phyloP scores from a whole-genome alignment of 208 protist species.

The Leptomonas seymouri region DNA sequence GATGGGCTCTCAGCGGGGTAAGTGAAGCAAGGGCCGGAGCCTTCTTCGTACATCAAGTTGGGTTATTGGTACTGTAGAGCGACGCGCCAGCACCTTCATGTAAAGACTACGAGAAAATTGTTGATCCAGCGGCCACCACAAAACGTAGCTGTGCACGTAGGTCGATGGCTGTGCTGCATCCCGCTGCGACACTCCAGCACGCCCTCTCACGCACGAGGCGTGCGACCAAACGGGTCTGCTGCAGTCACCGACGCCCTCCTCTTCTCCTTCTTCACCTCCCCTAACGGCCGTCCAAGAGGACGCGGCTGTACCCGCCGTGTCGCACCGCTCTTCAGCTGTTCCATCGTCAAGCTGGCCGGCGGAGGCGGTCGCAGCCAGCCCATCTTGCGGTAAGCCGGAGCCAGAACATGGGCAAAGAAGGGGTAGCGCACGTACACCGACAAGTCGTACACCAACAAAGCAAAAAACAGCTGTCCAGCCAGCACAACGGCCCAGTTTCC shows the following conservation, averaged over 20 bases:
- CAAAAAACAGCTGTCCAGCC: slow-evolving; percentile 62
- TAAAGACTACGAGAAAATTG: neutral
- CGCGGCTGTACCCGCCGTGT: slow-evolving; percentile 27
- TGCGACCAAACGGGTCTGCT: slow-evolving; percentile 16
- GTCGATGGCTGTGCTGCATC: no score
- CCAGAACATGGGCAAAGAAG: slow-evolving; percentile 66
- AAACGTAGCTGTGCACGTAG: no score
- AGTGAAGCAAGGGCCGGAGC: no score
- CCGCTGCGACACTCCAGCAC: neutral
- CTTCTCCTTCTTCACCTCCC: slow-evolving; percentile 37
- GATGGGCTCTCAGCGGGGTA: no score
- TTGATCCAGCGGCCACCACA: neutral
- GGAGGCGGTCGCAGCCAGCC: slow-evolving; percentile 40
- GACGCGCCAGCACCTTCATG: neutral
- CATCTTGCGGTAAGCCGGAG: slow-evolving; percentile 62
- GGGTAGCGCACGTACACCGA: slow-evolving; percentile 82
- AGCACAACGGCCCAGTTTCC: slow-evolving; percentile 60
- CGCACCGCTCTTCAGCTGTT: slow-evolving; percentile 51
- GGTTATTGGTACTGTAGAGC: neutral
- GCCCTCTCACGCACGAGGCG: slow-evolving; percentile 5
- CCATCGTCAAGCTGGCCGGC: slow-evolving; percentile 34
- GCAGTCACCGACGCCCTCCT: slow-evolving; percentile 4
- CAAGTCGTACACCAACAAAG: slow-evolving; percentile 75
- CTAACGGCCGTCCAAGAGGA: slow-evolving; percentile 61
- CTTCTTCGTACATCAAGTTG: neutral